Conservation (phyloP, 495 filamentous ascomycete species). For the Neurospora sp. region DNA sequence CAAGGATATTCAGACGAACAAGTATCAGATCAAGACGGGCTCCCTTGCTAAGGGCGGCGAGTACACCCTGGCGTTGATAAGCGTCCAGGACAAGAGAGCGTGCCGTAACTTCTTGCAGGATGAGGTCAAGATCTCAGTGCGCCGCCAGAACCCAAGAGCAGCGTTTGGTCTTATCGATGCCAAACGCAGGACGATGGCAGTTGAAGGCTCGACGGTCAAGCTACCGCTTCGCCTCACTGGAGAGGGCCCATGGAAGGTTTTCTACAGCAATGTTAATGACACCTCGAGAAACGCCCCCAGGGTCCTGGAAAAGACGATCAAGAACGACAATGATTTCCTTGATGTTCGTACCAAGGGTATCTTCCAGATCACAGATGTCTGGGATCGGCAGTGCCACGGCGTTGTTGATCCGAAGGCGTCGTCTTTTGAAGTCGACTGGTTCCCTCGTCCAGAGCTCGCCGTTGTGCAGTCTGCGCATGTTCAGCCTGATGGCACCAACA, state of each 20-base stretch:
- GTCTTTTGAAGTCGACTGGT: constrained; percentile 73
- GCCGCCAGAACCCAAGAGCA: constrained; percentile 75
- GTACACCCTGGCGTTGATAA: constrained; percentile 72
- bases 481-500: constrained; percentile 24
- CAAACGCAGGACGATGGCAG: constrained; percentile 55
- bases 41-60: constrained; percentile 71
- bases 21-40: constrained; percentile 63
- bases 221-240: constrained; percentile 79
- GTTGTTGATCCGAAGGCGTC: constrained; percentile 60
- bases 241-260: constrained; percentile 69
- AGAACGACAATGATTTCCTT: constrained; percentile 62
- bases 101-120: constrained; percentile 79
- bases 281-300: constrained; percentile 12
- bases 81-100: constrained; percentile 72
- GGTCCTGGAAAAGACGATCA: constrained; percentile 22
- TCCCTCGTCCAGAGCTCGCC: constrained; percentile 63
- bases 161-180: constrained; percentile 76
- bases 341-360: constrained; percentile 54
- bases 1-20: constrained; percentile 47
- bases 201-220: constrained; percentile 63
- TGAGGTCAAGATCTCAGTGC: constrained; percentile 71
- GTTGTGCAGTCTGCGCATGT: constrained; percentile 54
- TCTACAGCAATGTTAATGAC: constrained; percentile 56
- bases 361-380: constrained; percentile 69
- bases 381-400: constrained; percentile 71